These are phyloP conservation scores for Syzygium jambos DNA, from an alignment of 345 rosid genomes.

Conservation along the genomic window DNA sequence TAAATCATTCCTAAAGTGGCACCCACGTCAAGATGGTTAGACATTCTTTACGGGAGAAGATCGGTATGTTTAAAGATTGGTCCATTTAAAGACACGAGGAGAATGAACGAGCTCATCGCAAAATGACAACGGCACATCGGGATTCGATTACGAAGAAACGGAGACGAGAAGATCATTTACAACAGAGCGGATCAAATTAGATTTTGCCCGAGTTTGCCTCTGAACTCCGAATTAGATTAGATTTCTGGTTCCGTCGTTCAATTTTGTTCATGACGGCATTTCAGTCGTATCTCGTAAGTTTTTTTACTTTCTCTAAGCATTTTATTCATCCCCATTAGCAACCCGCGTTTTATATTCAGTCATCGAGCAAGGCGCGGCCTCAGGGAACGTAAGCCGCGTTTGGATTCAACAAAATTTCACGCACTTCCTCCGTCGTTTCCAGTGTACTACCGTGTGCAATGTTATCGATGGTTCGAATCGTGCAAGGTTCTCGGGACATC, in stretches of 20 bases:
- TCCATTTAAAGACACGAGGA: background rate
- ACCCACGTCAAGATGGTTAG: background rate
- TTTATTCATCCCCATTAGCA: background rate
- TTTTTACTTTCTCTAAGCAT: background rate
- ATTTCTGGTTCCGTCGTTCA: too few species aligned
- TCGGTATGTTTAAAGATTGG: rapidly evolving
- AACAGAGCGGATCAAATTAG: too few species aligned
- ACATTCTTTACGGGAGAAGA: background rate
- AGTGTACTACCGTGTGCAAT: background rate
- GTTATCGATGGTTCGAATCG: background rate
- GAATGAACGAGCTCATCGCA: too few species aligned
- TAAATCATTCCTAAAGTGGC: background rate
- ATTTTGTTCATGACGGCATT: background rate
- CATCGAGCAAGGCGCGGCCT: background rate
- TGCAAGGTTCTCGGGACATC: background rate
- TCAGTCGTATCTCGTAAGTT: background rate
- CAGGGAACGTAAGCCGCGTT: background rate
- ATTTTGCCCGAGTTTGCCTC: too few species aligned
- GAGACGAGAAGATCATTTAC: too few species aligned
- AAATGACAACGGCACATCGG: too few species aligned
- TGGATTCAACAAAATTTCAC: background rate
- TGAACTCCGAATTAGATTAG: too few species aligned
- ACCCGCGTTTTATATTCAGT: rapidly evolving
- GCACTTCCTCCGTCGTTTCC: background rate
- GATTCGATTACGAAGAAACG: too few species aligned